phyloP scores from a whole-genome alignment of 225 moss, liverwort and hornwort genomes.

The Straminergon stramineum region DNA sequence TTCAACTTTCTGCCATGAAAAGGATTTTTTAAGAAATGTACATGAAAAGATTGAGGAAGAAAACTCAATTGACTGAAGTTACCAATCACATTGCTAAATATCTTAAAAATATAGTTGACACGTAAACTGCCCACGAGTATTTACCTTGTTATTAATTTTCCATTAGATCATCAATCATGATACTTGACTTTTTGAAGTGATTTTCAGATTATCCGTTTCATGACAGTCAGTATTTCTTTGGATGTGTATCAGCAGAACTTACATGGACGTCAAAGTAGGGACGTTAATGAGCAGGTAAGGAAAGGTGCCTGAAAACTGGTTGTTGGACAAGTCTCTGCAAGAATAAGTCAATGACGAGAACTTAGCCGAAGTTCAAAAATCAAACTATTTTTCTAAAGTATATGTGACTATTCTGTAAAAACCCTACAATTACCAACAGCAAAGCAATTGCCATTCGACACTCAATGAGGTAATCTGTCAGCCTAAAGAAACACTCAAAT shows the following conservation, averaged over 20 bases:
- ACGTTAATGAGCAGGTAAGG: slow-evolving; percentile 17
- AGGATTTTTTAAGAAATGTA: neutral
- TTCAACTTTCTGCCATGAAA: slow-evolving; percentile 9
- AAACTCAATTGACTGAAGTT: neutral
- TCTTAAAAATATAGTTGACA: neutral
- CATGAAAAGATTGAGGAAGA: neutral
- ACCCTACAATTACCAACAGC: neutral
- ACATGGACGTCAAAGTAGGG: slow-evolving; percentile 25
- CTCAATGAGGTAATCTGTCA: neutral
- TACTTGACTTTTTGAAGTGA: neutral
- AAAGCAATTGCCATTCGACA: neutral
- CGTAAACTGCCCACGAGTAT: neutral
- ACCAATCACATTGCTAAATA: neutral
- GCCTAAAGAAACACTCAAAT: neutral
- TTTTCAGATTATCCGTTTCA: neutral
- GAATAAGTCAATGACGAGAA: neutral
- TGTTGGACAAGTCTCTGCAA: slow-evolving; percentile 29
- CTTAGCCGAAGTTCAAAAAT: neutral
- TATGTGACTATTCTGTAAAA: neutral
- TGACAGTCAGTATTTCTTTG: too few species aligned
- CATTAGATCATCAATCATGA: neutral
- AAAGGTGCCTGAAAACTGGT: slow-evolving; percentile 19
- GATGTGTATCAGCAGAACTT: neutral
- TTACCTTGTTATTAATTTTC: neutral
- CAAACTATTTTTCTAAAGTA: neutral